A percentile compares a stretch with the other conserved stretches of the same genome.
Evolutionary conservation across 139 green algal genomes (phyloP).

Genomic region (Volvox reticuliferus): DNA sequence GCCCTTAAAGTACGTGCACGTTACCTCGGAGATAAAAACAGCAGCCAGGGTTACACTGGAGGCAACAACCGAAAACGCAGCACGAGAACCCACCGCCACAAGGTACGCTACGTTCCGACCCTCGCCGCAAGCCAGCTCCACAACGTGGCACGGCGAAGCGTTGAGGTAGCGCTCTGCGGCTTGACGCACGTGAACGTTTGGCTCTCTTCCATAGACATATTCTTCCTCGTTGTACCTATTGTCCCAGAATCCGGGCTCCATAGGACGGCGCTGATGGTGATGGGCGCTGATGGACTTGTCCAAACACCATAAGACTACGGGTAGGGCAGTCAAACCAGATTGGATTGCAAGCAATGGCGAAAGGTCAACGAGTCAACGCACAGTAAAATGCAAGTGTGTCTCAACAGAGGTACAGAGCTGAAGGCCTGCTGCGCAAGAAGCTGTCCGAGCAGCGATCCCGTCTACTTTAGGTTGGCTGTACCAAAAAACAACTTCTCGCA

Average conservation of each 20-base stretch:
- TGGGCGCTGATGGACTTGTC: not conserved
- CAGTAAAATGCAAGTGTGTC: too few relatives aligned
- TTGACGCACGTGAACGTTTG: slow-evolving; percentile 33
- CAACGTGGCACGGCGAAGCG: not conserved
- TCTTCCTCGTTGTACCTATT: slow-evolving; percentile 11
- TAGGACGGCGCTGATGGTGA: not conserved
- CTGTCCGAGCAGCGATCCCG: too few relatives aligned
- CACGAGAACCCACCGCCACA: slow-evolving; percentile 7
- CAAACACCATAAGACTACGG: not conserved
- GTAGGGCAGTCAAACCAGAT: not conserved
- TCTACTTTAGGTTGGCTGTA: too few relatives aligned
- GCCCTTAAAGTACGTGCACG: too few relatives aligned
- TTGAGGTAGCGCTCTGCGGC: slow-evolving; percentile 13
- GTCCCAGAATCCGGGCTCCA: slow-evolving; percentile 28
- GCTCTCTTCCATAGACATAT: slow-evolving; percentile 30
- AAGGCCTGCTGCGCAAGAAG: too few relatives aligned
- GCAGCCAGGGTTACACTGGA: too few relatives aligned
- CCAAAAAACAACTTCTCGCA: not conserved
- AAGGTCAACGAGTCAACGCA: too few relatives aligned
- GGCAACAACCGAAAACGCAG: not conserved
- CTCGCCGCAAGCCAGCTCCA: slow-evolving; percentile 46
- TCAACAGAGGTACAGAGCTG: too few relatives aligned
- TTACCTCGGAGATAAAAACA: too few relatives aligned
- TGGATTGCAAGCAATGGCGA: too few relatives aligned
- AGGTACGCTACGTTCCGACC: slow-evolving; percentile 46